A percentile compares a stretch with the other conserved stretches of the same genome.
Evolutionary conservation across 345 rosid genomes (phyloP).

Genomic region (Eucalyptus pauciflora): DNA sequence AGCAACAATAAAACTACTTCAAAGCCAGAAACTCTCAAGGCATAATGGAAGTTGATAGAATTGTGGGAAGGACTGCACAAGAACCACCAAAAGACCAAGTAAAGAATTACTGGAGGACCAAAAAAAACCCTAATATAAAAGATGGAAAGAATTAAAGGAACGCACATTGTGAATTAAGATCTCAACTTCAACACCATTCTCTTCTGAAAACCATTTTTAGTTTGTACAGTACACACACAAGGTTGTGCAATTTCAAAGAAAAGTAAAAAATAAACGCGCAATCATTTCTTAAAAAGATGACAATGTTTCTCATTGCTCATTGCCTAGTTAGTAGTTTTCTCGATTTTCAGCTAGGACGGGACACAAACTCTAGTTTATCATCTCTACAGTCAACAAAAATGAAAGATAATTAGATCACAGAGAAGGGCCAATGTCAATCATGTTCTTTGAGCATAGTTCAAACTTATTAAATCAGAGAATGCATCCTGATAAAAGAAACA

Average conservation of each 20-base stretch:
- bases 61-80: background rate
- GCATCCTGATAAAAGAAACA: background rate
- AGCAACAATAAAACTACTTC: background rate
- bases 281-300: background rate
- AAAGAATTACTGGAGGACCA: background rate
- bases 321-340: background rate
- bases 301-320: background rate
- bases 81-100: background rate
- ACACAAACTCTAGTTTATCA: background rate
- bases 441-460: background rate
- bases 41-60: background rate
- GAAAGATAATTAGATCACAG: background rate
- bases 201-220: background rate
- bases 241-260: background rate
- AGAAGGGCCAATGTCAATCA: background rate
- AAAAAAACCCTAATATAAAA: background rate
- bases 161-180: background rate
- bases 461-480: background rate
- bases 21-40: background rate
- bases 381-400: background rate
- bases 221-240: background rate
- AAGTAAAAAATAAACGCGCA: background rate
- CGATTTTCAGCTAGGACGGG: background rate
- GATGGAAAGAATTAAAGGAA: background rate
- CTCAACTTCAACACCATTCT: background rate